Base-by-base conservation (phyloP, 345 rosid genomes). In the Heritiera littoralis region DNA sequence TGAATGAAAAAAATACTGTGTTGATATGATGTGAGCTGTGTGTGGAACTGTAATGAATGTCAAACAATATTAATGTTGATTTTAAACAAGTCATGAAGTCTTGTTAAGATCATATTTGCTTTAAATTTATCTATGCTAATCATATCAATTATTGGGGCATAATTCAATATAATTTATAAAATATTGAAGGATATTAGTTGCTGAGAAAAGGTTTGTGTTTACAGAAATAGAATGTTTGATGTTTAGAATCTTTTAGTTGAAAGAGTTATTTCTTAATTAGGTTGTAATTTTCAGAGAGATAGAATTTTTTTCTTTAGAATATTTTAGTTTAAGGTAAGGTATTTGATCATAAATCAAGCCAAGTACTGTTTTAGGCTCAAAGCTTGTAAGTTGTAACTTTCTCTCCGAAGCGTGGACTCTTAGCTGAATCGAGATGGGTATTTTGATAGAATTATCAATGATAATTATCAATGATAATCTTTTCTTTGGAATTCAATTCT, bases 401-500 rank as follows among this genome's bases (percentile, higher is more conserved):
- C 6, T 41, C 3, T 5, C 43, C 43, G 4, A 41, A 41, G 43
- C 4, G 3, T 41, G 43, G 80, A 20, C 46, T 59, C 59, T 56
- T 73, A 23, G 60, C 79, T 59, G 28, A 41, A 80, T 83, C 82
- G 40, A 83, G 79, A 80, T 72, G 69, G 77, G 45, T 83, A 54
- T 76, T 23, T 23, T 23, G 28, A 23, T 23, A 23, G 28, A 23
- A 23, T 23, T 23, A 23, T 23, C 28, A 23, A 78, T 66, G 77
- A 80, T 76, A 72, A 78, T 82, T 40, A 54, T 59, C 52, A 46
- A 66, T 60, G 45, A 9, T 13, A 54, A 55, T 70, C 48, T 80
- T 17, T 32, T 61, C 55, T 83, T 38, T 77, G 79, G 81, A 82
- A 66, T 81, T 81, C 86, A 56, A 9, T 84, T 56, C 72, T 84